Percentiles rank a stretch among this genome's conserved stretches.
These are phyloP conservation scores for Podila minutissima DNA, from an alignment of 192 early-diverging fungal species.

Conservation along the genomic window DNA sequence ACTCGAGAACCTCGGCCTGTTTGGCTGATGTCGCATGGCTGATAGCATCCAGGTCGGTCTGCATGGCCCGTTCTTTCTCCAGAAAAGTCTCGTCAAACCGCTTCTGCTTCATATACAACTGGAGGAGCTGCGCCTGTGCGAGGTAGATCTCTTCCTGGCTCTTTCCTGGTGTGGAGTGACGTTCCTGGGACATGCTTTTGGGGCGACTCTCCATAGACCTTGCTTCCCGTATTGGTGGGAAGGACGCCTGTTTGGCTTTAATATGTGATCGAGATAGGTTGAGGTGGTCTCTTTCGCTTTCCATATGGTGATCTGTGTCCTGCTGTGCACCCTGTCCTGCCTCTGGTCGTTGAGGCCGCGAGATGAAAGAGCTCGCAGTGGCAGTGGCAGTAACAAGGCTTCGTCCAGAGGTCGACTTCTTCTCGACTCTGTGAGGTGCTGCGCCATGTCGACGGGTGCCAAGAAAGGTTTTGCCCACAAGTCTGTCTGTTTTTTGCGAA, in stretches of 20 bases:
- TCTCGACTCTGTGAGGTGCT: neutral
- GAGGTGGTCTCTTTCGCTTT: no score
- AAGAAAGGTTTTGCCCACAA: neutral
- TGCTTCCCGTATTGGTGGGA: no score
- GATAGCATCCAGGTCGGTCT: neutral
- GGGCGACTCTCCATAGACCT: no score
- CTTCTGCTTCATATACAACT: slow-evolving; percentile 26
- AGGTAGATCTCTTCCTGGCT: slow-evolving; percentile 39
- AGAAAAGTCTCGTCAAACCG: slow-evolving; percentile 6
- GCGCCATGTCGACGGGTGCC: slow-evolving; percentile 12
- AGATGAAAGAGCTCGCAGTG: neutral
- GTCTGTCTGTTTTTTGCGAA: neutral
- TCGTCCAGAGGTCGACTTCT: neutral
- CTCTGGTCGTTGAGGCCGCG: no score
- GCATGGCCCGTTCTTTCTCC: slow-evolving; percentile 8
- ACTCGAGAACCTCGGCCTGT: neutral
- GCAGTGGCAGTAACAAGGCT: neutral
- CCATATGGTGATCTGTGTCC: no score
- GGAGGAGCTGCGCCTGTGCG: slow-evolving; percentile 33
- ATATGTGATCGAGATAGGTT: no score
- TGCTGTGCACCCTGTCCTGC: no score
- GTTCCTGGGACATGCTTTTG: neutral
- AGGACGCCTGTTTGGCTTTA: neutral
- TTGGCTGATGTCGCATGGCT: neutral
- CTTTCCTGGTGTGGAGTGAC: neutral